Evolutionary conservation across 805 yeast species (phyloP).

Genomic region (Metschnikowia reukaufii): DNA sequence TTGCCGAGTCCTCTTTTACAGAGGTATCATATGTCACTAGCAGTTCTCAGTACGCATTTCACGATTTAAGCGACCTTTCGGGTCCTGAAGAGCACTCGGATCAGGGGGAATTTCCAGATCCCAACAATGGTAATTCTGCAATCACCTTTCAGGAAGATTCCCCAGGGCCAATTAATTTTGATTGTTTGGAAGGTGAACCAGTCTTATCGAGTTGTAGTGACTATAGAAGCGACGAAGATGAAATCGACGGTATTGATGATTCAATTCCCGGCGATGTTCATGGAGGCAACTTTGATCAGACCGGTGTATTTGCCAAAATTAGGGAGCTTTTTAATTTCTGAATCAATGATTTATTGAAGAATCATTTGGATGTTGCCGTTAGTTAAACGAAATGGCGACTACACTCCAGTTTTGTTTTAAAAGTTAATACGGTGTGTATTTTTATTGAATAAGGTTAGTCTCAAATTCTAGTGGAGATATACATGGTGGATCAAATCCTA

Average conservation of each 20-base stretch:
- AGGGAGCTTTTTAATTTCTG: conserved; percentile 5
- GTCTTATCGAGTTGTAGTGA: conserved; percentile 5
- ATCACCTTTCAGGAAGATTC: background rate
- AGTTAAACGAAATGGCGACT: no score
- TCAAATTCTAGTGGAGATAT: no score
- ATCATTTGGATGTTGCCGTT: no score
- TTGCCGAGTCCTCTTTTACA: conserved; percentile 13
- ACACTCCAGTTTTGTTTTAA: no score
- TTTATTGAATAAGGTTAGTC: no score
- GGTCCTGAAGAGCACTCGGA: background rate
- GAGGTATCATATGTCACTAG: conserved; percentile 16
- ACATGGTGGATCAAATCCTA: no score
- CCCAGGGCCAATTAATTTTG: background rate
- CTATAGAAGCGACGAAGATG: conserved; percentile 8
- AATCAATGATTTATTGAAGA: background rate
- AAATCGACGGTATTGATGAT: conserved; percentile 4
- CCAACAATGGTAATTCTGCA: background rate
- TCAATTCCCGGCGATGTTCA: background rate
- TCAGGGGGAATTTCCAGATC: background rate
- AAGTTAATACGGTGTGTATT: no score
- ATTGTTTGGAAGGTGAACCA: background rate
- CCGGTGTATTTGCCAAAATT: conserved; percentile 10
- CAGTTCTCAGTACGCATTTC: conserved; percentile 3
- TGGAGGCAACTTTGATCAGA: background rate
- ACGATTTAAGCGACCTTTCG: background rate